Percentiles rank a stretch among this genome's conserved stretches.
Conservation (phyloP, 106 monocot genomes). For the Ottelia alismoides region DNA sequence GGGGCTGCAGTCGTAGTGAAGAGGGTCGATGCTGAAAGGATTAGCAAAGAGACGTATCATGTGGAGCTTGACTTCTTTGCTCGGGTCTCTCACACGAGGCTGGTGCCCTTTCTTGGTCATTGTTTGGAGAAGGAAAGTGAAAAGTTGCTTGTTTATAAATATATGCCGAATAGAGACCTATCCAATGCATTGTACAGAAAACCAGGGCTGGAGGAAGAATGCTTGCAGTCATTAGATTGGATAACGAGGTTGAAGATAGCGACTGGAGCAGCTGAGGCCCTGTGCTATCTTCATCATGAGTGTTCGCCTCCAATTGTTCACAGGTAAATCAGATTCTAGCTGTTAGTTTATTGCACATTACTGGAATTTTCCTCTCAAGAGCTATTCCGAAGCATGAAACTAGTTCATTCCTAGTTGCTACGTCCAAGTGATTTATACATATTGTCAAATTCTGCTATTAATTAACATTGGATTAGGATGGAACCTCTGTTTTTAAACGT, state of each 20-base stretch:
- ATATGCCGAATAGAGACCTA: constrained; percentile 61
- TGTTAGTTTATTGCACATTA: too few relatives aligned
- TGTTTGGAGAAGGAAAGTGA: constrained; percentile 62
- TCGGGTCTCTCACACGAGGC: constrained; percentile 40
- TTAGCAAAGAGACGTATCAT: constrained; percentile 39
- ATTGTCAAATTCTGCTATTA: too few relatives aligned
- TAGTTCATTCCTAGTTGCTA: too few relatives aligned
- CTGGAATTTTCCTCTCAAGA: too few relatives aligned
- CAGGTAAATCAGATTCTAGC: too few relatives aligned
- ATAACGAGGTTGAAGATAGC: constrained; percentile 89
- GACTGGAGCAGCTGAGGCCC: constrained; percentile 66
- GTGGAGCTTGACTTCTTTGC: constrained; percentile 69
- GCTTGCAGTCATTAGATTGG: constrained; percentile 78
- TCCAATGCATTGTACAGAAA: constrained; percentile 45
- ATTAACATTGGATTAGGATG: too few relatives aligned
- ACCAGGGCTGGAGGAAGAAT: constrained; percentile 41
- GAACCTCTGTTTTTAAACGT: too few relatives aligned
- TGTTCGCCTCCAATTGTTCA: constrained; percentile 69
- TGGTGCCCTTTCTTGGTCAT: constrained; percentile 69
- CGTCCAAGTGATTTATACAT: too few relatives aligned
- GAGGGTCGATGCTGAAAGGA: constrained; percentile 28
- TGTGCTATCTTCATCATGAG: constrained; percentile 72
- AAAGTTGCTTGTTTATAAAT: constrained; percentile 75
- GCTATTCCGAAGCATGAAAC: too few relatives aligned
- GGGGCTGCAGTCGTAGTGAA: constrained; percentile 61